Evolutionary conservation across 148 eudicot genomes (phyloP).

Genomic region (Rhododendron ovatum): DNA sequence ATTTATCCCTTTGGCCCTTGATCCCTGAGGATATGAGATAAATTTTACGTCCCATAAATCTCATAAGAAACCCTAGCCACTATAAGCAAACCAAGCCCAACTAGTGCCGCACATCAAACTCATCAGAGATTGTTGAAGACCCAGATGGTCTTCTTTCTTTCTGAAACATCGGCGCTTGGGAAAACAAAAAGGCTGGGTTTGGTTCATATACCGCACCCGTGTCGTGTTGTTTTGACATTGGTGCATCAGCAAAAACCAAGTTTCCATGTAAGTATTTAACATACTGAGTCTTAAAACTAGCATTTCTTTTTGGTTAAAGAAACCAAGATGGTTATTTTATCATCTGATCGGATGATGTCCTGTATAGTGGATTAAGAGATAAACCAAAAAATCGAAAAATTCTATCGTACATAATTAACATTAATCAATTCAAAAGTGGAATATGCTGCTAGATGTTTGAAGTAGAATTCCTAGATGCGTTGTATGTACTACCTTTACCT

Average conservation of each 20-base stretch:
- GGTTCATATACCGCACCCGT: background rate
- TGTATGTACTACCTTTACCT: background rate
- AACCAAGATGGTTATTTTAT: background rate
- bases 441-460: background rate
- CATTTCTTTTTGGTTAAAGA: background rate
- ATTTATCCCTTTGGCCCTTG: background rate
- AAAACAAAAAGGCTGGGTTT: background rate
- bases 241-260: background rate
- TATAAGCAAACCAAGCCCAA: background rate
- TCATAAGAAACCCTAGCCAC: background rate
- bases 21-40: background rate
- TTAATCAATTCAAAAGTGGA: background rate
- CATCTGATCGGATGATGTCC: background rate
- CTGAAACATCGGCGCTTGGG: background rate
- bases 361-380: background rate
- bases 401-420: background rate
- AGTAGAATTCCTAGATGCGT: background rate
- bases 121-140: background rate
- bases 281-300: background rate
- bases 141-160: background rate
- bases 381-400: background rate
- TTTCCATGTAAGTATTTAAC: background rate
- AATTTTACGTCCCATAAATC: background rate
- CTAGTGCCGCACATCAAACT: background rate
- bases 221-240: background rate